Evolutionary conservation across 73 alveolate species (phyloP).

Genomic region (Paramecium tetraurelia): DNA sequence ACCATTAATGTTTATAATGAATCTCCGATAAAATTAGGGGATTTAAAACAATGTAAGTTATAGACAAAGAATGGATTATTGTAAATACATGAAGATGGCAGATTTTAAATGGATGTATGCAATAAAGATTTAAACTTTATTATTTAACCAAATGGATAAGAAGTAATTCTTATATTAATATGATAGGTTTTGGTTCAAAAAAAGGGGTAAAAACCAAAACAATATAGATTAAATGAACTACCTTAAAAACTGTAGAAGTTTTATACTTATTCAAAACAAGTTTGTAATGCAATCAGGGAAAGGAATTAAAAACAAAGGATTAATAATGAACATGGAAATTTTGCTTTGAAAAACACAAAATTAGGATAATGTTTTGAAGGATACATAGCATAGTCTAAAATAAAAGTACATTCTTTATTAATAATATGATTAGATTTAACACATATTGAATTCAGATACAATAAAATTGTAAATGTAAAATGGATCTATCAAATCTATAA

Average conservation of each 20-base stretch:
- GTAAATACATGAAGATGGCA: constrained; percentile 21
- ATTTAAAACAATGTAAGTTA: constrained; percentile 17
- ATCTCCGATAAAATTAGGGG: constrained; percentile 8
- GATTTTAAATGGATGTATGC: constrained; percentile 24
- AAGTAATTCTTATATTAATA: not conserved
- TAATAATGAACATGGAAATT: not conserved
- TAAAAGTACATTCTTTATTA: not conserved
- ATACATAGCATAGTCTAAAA: not conserved
- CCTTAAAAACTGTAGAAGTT: constrained; percentile 8
- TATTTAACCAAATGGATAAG: not conserved
- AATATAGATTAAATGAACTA: not conserved
- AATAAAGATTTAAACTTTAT: not conserved
- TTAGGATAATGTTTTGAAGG: not conserved
- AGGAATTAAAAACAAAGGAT: not conserved
- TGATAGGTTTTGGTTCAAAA: not conserved
- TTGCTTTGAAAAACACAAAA: not conserved
- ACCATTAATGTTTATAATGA: not conserved
- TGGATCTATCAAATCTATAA: not conserved
- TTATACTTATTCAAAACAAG: not conserved
- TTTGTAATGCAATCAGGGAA: constrained; percentile 28
- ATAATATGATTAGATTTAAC: not conserved
- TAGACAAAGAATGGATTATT: not conserved
- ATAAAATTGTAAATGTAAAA: not conserved
- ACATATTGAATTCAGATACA: not conserved
- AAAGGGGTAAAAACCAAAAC: not conserved